Evolutionary conservation across 169 alveolate species (phyloP).

Genomic region (Babesia bigemina): DNA sequence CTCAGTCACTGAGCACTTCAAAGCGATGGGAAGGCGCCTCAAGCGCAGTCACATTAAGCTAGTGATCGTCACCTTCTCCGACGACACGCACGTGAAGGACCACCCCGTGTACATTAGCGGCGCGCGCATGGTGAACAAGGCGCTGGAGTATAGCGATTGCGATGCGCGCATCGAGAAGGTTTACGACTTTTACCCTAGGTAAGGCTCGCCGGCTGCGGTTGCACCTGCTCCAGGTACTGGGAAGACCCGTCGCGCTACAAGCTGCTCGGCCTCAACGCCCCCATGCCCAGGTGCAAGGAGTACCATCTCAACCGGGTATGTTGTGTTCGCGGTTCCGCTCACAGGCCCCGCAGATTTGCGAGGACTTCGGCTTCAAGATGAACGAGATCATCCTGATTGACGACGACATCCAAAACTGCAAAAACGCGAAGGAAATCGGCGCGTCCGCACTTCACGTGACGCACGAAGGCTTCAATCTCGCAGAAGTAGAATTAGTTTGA

Average conservation of each 20-base stretch:
- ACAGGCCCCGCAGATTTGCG: constrained; percentile 27
- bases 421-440: constrained; percentile 59
- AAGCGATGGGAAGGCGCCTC: constrained; percentile 47
- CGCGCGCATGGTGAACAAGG: constrained; percentile 43
- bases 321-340: too few species aligned
- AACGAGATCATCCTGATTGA: constrained; percentile 67
- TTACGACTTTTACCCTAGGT: constrained; percentile 67
- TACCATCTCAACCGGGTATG: constrained; percentile 53
- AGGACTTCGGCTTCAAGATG: constrained; percentile 41
- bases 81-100: constrained; percentile 53
- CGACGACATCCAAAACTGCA: constrained; percentile 68
- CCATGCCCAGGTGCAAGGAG: constrained; percentile 65
- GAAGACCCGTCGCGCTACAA: constrained; percentile 46
- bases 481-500: constrained; percentile 38
- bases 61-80: constrained; percentile 61
- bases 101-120: constrained; percentile 62
- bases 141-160: constrained; percentile 47
- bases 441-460: constrained; percentile 61
- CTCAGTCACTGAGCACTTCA: constrained; percentile 62
- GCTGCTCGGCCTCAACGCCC: constrained; percentile 52
- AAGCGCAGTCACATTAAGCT: constrained; percentile 23
- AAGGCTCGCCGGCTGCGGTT: neutral
- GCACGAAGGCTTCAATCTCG: constrained; percentile 56
- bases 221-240: constrained; percentile 51
- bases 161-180: constrained; percentile 54